Percentiles rank a stretch among this genome's conserved stretches.
These are phyloP conservation scores for Petunia secreta DNA, from an alignment of 257 asterid species.

Conservation along the genomic window DNA sequence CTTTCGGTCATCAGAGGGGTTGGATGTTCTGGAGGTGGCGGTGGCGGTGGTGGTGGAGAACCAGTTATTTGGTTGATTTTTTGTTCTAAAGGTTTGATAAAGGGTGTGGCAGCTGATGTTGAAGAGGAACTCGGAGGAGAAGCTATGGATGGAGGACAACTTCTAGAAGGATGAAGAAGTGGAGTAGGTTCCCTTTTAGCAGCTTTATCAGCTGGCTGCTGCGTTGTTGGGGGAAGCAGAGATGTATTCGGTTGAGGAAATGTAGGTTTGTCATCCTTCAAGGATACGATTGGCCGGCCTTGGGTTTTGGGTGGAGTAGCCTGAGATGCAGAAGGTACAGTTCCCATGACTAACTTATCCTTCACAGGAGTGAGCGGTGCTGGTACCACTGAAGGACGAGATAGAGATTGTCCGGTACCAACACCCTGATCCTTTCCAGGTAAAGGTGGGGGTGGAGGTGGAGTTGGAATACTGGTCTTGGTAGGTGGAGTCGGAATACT, in stretches of 20 bases:
- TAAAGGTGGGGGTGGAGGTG: constrained; percentile 31
- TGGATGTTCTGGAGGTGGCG: constrained; percentile 32
- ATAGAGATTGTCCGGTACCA: constrained; percentile 32
- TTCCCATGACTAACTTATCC: constrained; percentile 38
- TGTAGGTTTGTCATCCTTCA: constrained; percentile 21
- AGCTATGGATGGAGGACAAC: constrained; percentile 27
- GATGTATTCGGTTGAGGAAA: constrained; percentile 14
- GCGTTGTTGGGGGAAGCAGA: constrained; percentile 6
- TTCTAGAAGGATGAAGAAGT: constrained; percentile 30
- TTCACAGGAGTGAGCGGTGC: constrained; percentile 42
- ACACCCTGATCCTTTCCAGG: constrained; percentile 43
- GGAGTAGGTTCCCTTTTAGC: constrained; percentile 31
- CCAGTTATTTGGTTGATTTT: constrained; percentile 22
- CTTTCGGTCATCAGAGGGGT: constrained; percentile 24
- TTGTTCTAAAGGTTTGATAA: constrained; percentile 15
- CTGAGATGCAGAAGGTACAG: constrained; percentile 32
- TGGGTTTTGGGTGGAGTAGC: constrained; percentile 28
- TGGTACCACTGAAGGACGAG: constrained; percentile 31
- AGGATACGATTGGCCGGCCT: constrained; percentile 24
- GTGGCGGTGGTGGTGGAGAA: constrained; percentile 30
- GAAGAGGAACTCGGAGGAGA: constrained; percentile 27
- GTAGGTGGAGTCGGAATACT: constrained; percentile 42
- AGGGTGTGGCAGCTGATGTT: constrained; percentile 16
- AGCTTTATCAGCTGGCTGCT: constrained; percentile 24
- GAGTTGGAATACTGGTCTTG: constrained; percentile 36